A percentile compares a stretch with the other conserved stretches of the same genome.
These are phyloP conservation scores for Cystobasidium ongulense DNA, from an alignment of 768 basidiomycete species.

Conservation along the genomic window DNA sequence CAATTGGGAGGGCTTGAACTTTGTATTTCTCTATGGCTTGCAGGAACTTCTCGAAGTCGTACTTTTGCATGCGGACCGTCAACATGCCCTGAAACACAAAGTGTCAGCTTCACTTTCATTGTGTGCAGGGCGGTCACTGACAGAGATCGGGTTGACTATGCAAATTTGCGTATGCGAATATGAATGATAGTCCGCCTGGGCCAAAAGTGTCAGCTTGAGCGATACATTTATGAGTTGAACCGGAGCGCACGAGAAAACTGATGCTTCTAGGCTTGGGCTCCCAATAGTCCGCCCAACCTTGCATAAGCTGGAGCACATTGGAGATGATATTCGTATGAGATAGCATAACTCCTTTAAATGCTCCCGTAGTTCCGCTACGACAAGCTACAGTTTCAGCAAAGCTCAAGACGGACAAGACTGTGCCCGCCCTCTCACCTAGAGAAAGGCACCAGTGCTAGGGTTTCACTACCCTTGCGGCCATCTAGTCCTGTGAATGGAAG, in stretches of 20 bases:
- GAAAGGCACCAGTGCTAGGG: background rate
- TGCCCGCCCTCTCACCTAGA: background rate
- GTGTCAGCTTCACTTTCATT: too few relatives aligned
- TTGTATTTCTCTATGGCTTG: conserved; percentile 59
- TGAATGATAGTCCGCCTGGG: conserved; percentile 6
- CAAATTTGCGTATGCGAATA: conserved; percentile 13
- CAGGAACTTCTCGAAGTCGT: conserved; percentile 65
- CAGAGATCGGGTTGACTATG: background rate
- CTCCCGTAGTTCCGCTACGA: conserved; percentile 10
- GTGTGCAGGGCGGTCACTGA: background rate
- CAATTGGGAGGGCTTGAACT: conserved; percentile 50
- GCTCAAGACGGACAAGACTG: background rate
- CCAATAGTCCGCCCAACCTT: conserved; percentile 22
- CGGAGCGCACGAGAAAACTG: background rate
- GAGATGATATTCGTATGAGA: conserved; percentile 11
- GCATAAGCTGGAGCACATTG: conserved; percentile 10
- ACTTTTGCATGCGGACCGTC: conserved; percentile 57
- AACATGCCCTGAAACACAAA: background rate
- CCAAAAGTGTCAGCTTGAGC: background rate
- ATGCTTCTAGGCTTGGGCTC: conserved; percentile 4
- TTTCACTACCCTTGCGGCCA: background rate
- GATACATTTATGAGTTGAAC: too few relatives aligned
- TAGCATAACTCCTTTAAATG: conserved; percentile 26
- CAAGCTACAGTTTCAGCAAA: background rate
- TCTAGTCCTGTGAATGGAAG: background rate